These are phyloP conservation scores for Lipomyces oligophaga DNA, from an alignment of 805 yeast species.

Conservation along the genomic window DNA sequence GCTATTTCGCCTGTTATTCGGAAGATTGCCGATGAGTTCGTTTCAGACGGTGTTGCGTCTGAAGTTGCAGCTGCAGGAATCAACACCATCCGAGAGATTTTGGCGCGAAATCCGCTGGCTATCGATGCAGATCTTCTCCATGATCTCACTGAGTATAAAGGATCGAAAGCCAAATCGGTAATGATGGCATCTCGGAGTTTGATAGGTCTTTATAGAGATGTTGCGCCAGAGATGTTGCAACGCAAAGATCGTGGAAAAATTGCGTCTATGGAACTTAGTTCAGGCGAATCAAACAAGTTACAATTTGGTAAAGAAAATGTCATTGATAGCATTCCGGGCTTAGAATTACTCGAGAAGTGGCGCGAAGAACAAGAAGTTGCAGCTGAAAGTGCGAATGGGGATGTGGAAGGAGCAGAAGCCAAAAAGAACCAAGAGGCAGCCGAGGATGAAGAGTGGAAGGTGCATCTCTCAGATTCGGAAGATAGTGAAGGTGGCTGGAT, in stretches of 20 bases:
- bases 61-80: constrained; percentile 98
- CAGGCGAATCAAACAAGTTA: constrained; percentile 40
- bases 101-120: constrained; percentile 90
- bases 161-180: constrained; percentile 90
- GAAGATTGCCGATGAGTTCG: constrained; percentile 95
- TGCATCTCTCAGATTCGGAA: constrained; percentile 15
- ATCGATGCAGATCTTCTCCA: constrained; percentile 83
- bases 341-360: constrained; percentile 89
- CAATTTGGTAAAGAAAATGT: constrained; percentile 69
- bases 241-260: constrained; percentile 89
- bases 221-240: constrained; percentile 92
- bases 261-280: constrained; percentile 77
- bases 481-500: constrained; percentile 84
- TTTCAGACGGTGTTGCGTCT: constrained; percentile 95
- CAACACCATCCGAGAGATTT: constrained; percentile 89
- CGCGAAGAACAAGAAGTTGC: constrained; percentile 55
- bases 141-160: constrained; percentile 84
- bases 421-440: constrained; percentile 51
- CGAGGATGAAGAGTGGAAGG: constrained; percentile 36
- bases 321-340: constrained; percentile 78
- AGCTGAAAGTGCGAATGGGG: constrained; percentile 60
- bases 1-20: constrained; percentile 72
- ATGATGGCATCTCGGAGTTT: constrained; percentile 90
- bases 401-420: constrained; percentile 52
- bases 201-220: constrained; percentile 81